A percentile compares a stretch with the other conserved stretches of the same genome.
Evolutionary conservation across 202 grass and related monocot species (phyloP).

Genomic region (Zoysia matrella): DNA sequence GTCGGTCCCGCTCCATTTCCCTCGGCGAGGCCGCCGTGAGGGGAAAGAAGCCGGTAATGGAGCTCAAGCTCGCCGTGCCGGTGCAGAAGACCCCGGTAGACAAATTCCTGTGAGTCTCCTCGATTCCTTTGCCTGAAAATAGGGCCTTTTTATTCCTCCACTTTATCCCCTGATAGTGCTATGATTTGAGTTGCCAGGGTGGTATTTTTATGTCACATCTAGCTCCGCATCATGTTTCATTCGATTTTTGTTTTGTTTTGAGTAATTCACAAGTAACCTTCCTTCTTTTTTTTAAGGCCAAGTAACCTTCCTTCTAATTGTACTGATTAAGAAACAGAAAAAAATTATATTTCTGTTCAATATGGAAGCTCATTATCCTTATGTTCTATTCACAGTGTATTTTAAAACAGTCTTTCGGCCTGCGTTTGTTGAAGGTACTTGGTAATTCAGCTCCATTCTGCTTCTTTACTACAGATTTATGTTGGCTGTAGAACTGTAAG

Average conservation of each 20-base stretch:
- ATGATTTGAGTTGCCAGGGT: conserved; percentile 5
- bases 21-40: conserved; percentile 55
- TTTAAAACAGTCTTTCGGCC: no score
- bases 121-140: conserved; percentile 3
- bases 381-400: no score
- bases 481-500: no score
- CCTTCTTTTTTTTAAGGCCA: no score
- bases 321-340: no score
- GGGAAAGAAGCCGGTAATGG: conserved; percentile 67
- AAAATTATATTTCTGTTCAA: no score
- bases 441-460: no score
- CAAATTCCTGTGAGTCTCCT: conserved; percentile 69
- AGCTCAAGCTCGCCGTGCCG: conserved; percentile 74
- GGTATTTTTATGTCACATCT: not conserved
- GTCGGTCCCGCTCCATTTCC: not conserved
- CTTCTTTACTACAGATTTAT: no score
- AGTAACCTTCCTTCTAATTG: no score
- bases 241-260: not conserved
- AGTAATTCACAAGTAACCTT: no score
- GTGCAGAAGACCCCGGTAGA: conserved; percentile 72
- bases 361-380: no score
- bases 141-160: not conserved
- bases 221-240: not conserved
- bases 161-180: not conserved
- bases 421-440: no score